Conservation (phyloP, 2,329 filamentous ascomycete genomes). For the Penicillium sp. region DNA sequence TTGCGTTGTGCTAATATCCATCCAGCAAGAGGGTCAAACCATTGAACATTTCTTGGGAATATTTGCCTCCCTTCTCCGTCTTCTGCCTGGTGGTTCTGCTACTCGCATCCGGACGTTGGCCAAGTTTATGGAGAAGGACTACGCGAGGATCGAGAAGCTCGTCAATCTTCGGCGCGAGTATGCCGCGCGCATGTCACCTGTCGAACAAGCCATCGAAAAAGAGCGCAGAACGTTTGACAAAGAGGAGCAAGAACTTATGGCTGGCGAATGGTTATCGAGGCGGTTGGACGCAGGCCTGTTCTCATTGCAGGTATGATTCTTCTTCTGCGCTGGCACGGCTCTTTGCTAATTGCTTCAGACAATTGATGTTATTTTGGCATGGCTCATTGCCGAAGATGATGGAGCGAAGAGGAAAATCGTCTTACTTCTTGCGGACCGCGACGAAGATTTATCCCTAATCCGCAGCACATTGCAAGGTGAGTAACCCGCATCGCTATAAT, state of each 20-base stretch:
- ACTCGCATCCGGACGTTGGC: constrained; percentile 79
- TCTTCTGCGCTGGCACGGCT: not conserved
- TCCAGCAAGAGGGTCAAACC: constrained; percentile 59
- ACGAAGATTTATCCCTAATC: constrained; percentile 63
- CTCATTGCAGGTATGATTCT: constrained; percentile 60
- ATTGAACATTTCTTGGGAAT: constrained; percentile 82
- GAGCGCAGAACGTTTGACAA: constrained; percentile 56
- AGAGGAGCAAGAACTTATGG: constrained; percentile 61
- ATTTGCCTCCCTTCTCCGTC: constrained; percentile 76
- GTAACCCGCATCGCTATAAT: constrained; percentile 1
- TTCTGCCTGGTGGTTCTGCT: constrained; percentile 73
- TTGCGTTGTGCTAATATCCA: constrained; percentile 16
- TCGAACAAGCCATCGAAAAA: constrained; percentile 61
- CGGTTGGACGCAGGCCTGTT: constrained; percentile 82
- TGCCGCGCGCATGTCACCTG: constrained; percentile 57
- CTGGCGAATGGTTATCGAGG: constrained; percentile 69
- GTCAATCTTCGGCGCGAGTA: constrained; percentile 71
- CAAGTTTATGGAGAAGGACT: constrained; percentile 94
- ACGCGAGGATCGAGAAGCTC: constrained; percentile 75
- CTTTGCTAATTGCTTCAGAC: constrained; percentile 43
- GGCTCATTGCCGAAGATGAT: constrained; percentile 85
- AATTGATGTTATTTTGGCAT: constrained; percentile 80
- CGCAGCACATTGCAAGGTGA: constrained; percentile 64
- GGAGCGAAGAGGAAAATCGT: constrained; percentile 67
- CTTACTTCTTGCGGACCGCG: constrained; percentile 63